Percentiles rank a stretch among this genome's conserved stretches.
Evolutionary conservation across 768 basidiomycete genomes (phyloP).

Genomic region (Hydnomerulius pinastri): DNA sequence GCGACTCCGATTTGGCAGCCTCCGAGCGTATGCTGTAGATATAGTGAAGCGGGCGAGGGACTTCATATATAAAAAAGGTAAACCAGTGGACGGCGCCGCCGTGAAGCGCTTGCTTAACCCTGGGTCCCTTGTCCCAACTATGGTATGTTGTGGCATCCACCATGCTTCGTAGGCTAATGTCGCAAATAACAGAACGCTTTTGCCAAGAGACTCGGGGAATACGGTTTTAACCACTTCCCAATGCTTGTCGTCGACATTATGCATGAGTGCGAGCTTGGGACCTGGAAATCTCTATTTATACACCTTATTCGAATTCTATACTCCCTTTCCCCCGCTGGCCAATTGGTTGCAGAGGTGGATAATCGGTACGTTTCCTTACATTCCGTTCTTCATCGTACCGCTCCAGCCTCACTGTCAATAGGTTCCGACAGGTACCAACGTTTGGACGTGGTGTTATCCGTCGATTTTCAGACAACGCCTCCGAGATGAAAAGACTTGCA

Average conservation of each 20-base stretch:
- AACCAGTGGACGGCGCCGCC: background rate
- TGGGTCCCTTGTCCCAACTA: background rate
- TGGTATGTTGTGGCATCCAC: background rate
- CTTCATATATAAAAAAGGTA: conserved; percentile 1
- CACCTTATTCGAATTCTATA: conserved; percentile 37
- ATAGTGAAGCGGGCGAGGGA: background rate
- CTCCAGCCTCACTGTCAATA: background rate
- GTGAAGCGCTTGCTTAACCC: background rate
- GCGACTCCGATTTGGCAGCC: background rate
- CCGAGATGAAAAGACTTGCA: conserved; percentile 24
- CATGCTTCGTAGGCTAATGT: no score
- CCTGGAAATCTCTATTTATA: conserved; percentile 37
- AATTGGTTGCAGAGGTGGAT: conserved; percentile 23
- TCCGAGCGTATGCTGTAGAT: background rate
- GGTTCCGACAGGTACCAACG: conserved; percentile 18
- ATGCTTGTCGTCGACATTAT: conserved; percentile 38
- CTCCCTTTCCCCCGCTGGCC: background rate
- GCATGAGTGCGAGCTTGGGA: conserved; percentile 43
- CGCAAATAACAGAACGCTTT: conserved; percentile 43
- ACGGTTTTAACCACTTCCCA: conserved; percentile 21
- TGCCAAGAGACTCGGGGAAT: conserved; percentile 14
- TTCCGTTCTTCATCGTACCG: no score
- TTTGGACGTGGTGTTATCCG: conserved; percentile 28
- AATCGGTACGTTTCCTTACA: conserved; percentile 21
- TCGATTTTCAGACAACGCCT: conserved; percentile 17